Conservation (phyloP, 805 yeast species). For the Metschnikowia colocasiae region DNA sequence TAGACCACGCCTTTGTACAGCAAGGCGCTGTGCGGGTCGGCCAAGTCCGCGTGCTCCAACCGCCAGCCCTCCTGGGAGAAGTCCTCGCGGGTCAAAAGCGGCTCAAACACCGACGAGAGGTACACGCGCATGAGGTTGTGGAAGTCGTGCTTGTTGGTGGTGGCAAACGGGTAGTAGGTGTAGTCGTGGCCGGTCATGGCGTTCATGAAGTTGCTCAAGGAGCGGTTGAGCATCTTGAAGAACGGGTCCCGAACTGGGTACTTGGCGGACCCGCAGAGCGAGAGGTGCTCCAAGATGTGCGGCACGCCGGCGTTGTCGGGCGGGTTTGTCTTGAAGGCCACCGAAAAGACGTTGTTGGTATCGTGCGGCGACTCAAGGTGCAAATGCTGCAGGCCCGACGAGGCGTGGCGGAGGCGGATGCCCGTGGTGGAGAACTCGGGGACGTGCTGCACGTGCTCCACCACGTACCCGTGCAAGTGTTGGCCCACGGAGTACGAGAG, state of each 20-base stretch:
- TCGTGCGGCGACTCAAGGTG: slow-evolving; percentile 82
- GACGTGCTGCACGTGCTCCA: slow-evolving; percentile 60
- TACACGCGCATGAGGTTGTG: slow-evolving; percentile 83
- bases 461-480: slow-evolving; percentile 60
- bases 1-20: slow-evolving; percentile 92
- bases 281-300: slow-evolving; percentile 93
- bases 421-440: slow-evolving; percentile 84
- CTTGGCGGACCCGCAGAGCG: slow-evolving; percentile 87
- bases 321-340: slow-evolving; percentile 90
- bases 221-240: slow-evolving; percentile 92
- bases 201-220: slow-evolving; percentile 95
- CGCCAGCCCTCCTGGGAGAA: slow-evolving; percentile 98
- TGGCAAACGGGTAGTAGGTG: slow-evolving; percentile 93
- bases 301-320: slow-evolving; percentile 96
- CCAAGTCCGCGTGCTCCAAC: slow-evolving; percentile 63
- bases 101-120: slow-evolving; percentile 80
- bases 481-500: slow-evolving; percentile 49
- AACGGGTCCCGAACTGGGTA: slow-evolving; percentile 97
- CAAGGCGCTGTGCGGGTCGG: slow-evolving; percentile 58
- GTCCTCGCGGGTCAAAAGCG: slow-evolving; percentile 72
- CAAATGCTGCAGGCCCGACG: slow-evolving; percentile 74
- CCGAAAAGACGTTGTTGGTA: slow-evolving; percentile 79
- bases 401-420: slow-evolving; percentile 61
- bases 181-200: slow-evolving; percentile 98
- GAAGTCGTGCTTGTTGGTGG: slow-evolving; percentile 81